Conservation (phyloP, 495 filamentous ascomycete species). For the Podospora bellae-mahoneyi region DNA sequence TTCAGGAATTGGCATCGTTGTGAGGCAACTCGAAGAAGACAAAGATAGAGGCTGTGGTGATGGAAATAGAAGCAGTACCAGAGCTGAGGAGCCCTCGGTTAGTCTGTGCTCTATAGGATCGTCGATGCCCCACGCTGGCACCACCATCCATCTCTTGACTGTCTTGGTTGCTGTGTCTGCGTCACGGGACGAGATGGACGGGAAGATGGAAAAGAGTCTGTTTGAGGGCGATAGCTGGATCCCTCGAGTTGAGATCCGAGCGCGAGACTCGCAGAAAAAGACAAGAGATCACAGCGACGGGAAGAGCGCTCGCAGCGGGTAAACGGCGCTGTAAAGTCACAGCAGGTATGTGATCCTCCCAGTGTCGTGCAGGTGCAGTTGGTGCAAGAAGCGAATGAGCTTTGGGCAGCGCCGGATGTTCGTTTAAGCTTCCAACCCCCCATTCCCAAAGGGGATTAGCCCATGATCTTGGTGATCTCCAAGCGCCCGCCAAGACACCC, state of each 20-base stretch:
- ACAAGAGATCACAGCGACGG: neutral
- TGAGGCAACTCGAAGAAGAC: neutral
- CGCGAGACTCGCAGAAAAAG: neutral
- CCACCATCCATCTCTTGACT: neutral
- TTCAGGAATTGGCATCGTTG: neutral
- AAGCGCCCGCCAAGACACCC: constrained; percentile 26
- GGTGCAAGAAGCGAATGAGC: constrained; percentile 15
- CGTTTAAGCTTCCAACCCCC: constrained; percentile 8
- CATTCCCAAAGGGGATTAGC: constrained; percentile 4
- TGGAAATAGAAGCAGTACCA: neutral
- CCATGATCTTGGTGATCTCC: constrained; percentile 14
- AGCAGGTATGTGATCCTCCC: constrained; percentile 5
- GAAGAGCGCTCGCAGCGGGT: neutral
- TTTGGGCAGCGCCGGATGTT: constrained; percentile 5
- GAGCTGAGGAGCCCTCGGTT: neutral
- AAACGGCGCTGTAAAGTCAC: constrained; percentile 1
- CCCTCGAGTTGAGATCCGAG: neutral
- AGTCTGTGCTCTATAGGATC: neutral
- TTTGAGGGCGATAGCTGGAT: neutral
- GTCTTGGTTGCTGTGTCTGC: neutral
- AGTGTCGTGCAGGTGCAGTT: constrained; percentile 13
- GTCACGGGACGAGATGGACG: neutral
- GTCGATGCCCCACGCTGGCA: neutral
- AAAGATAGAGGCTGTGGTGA: neutral
- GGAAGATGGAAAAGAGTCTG: neutral